Evolutionary conservation across 2,329 filamentous ascomycete genomes (phyloP).

Genomic region (Corynespora cassiicola): DNA sequence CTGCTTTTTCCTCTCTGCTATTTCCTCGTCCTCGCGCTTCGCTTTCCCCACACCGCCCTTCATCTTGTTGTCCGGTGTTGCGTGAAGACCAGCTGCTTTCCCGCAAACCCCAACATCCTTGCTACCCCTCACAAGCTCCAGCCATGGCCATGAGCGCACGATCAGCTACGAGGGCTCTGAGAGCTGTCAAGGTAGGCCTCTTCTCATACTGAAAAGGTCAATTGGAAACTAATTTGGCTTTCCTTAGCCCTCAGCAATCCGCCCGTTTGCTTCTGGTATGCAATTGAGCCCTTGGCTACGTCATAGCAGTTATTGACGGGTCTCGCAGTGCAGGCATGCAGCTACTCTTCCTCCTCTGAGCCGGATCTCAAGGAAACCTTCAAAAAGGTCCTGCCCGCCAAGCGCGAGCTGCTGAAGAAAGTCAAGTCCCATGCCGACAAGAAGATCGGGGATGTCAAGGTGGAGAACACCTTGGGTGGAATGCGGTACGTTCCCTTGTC

Average conservation of each 20-base stretch:
- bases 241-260: constrained; percentile 33
- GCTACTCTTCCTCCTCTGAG: constrained; percentile 78
- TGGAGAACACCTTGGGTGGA: constrained; percentile 91
- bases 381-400: constrained; percentile 83
- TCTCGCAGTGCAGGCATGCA: constrained; percentile 53
- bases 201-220: no score
- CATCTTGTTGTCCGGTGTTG: constrained; percentile 19
- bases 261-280: constrained; percentile 45
- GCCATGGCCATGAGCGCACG: constrained; percentile 71
- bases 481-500: constrained; percentile 69
- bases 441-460: constrained; percentile 88
- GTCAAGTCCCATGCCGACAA: constrained; percentile 86
- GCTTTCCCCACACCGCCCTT: constrained; percentile 13
- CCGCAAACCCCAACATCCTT: constrained; percentile 27
- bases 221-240: constrained; percentile 19
- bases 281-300: constrained; percentile 22
- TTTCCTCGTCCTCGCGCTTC: constrained; percentile 5
- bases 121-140: constrained; percentile 35
- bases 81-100: constrained; percentile 20
- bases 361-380: constrained; percentile 90
- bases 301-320: constrained; percentile 17
- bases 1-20: constrained; percentile 20
- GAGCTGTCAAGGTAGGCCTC: constrained; percentile 66
- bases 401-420: constrained; percentile 91
- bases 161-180: constrained; percentile 67